phyloP scores from a whole-genome alignment of 2,329 filamentous ascomycete genomes.

The Fusarium cyanostomum region DNA sequence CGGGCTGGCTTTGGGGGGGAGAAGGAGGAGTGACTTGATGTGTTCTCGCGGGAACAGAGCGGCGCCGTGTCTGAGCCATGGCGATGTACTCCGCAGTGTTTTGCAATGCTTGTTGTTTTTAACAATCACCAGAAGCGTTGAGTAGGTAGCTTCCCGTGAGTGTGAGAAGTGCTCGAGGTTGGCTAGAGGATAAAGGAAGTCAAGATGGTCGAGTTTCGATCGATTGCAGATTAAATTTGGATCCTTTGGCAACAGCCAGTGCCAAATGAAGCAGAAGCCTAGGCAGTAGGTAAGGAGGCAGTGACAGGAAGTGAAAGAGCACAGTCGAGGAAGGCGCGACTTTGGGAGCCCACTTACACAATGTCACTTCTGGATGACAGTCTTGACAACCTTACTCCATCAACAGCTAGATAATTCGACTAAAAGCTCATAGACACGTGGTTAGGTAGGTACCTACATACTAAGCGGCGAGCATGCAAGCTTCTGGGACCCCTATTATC shows the following conservation, averaged over 20 bases:
- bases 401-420: too few species aligned
- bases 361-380: not conserved
- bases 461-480: not conserved
- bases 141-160: too few species aligned
- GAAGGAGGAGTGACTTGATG: not conserved
- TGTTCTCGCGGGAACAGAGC: slow-evolving; percentile 19
- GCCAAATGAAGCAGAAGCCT: not conserved
- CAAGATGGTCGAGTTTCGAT: not conserved
- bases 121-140: too few species aligned
- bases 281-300: not conserved
- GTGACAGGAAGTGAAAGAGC: not conserved
- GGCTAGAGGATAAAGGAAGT: not conserved
- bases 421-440: too few species aligned
- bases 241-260: not conserved
- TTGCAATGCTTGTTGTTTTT: too few species aligned
- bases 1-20: slow-evolving; percentile 5
- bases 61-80: slow-evolving; percentile 26
- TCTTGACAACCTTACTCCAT: too few species aligned
- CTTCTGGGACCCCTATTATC: not conserved
- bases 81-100: not conserved
- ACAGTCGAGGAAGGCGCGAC: not conserved
- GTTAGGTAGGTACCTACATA: not conserved
- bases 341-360: not conserved
- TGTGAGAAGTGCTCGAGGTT: not conserved
- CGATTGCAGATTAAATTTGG: too few species aligned